phyloP scores from a whole-genome alignment of 2,329 filamentous ascomycete species.

The Triangularia setosa region DNA sequence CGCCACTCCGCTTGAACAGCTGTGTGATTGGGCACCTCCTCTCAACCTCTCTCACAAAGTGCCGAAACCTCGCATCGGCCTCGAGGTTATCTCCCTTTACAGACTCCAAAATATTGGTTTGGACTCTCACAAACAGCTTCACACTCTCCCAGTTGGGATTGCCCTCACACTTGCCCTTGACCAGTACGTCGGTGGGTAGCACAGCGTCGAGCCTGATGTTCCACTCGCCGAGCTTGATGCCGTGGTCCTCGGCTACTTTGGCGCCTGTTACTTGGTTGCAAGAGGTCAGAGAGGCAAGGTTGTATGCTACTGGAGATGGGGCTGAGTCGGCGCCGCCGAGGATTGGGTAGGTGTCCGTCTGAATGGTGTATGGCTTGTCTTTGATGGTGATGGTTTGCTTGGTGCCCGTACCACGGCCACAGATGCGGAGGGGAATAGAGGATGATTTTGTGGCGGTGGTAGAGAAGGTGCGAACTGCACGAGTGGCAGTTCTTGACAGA shows the following conservation, averaged over 20 bases:
- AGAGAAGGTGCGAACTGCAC: neutral
- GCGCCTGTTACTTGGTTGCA: slow-evolving; percentile 31
- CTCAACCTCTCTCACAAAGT: slow-evolving; percentile 28
- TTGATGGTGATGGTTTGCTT: slow-evolving; percentile 26
- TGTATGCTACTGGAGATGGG: slow-evolving; percentile 30
- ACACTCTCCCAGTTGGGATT: slow-evolving; percentile 31
- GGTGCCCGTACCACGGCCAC: slow-evolving; percentile 25
- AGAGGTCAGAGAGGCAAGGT: slow-evolving; percentile 28
- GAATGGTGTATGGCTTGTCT: slow-evolving; percentile 28
- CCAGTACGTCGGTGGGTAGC: slow-evolving; percentile 27
- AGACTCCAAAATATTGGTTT: slow-evolving; percentile 24
- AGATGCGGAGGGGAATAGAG: slow-evolving; percentile 25
- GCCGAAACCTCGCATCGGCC: slow-evolving; percentile 16
- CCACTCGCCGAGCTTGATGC: slow-evolving; percentile 28
- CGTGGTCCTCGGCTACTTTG: slow-evolving; percentile 29
- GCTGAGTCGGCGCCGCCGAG: slow-evolving; percentile 29
- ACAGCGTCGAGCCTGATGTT: slow-evolving; percentile 25
- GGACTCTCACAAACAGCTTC: slow-evolving; percentile 22
- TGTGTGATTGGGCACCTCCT: slow-evolving; percentile 30
- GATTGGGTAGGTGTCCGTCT: slow-evolving; percentile 29
- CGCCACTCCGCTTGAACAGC: slow-evolving; percentile 29
- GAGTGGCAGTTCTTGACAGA: neutral
- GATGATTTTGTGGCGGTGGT: slow-evolving; percentile 5
- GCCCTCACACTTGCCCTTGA: slow-evolving; percentile 25
- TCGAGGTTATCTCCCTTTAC: slow-evolving; percentile 8